A percentile compares a stretch with the other conserved stretches of the same genome.
Evolutionary conservation across 192 early-diverging fungal species (phyloP).

Genomic region (Coemansia asiatica): DNA sequence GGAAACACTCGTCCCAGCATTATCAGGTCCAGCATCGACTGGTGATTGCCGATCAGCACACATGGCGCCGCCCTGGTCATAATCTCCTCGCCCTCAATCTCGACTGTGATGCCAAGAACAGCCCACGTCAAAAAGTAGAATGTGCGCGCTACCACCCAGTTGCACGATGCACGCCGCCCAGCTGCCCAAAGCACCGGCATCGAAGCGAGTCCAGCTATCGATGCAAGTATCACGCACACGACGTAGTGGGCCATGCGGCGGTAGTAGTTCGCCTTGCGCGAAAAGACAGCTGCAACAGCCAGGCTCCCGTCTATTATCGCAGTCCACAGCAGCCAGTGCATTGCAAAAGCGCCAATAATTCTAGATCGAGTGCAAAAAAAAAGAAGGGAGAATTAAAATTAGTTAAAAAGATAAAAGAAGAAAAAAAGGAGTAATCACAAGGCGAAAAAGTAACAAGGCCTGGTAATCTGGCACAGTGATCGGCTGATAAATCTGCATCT

Average conservation of each 20-base stretch:
- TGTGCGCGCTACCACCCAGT: conserved; percentile 64
- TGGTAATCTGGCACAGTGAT: background rate
- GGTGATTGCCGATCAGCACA: conserved; percentile 82
- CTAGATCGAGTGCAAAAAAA: background rate
- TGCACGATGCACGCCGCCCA: conserved; percentile 60
- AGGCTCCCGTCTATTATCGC: conserved; percentile 25
- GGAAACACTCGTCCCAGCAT: conserved; percentile 73
- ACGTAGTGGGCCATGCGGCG: conserved; percentile 31
- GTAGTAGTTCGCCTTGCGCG: conserved; percentile 28
- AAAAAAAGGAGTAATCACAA: conserved; percentile 2
- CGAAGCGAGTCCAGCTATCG: conserved; percentile 56
- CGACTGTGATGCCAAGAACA: conserved; percentile 60
- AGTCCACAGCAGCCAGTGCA: conserved; percentile 49
- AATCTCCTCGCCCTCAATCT: conserved; percentile 64
- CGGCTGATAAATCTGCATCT: background rate
- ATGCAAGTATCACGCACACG: conserved; percentile 45
- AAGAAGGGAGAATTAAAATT: background rate
- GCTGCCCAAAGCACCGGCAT: conserved; percentile 60
- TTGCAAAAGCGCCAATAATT: background rate
- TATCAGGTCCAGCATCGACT: conserved; percentile 77
- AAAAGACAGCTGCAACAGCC: conserved; percentile 33
- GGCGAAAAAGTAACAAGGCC: background rate
- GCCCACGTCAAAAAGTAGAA: conserved; percentile 56
- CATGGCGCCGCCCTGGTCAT: conserved; percentile 55
- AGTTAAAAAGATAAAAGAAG: background rate